Evolutionary conservation across 495 filamentous ascomycete species (phyloP), one percentile per base, ranked within the genome.

Genomic region (Podospora fimiseda): DNA sequence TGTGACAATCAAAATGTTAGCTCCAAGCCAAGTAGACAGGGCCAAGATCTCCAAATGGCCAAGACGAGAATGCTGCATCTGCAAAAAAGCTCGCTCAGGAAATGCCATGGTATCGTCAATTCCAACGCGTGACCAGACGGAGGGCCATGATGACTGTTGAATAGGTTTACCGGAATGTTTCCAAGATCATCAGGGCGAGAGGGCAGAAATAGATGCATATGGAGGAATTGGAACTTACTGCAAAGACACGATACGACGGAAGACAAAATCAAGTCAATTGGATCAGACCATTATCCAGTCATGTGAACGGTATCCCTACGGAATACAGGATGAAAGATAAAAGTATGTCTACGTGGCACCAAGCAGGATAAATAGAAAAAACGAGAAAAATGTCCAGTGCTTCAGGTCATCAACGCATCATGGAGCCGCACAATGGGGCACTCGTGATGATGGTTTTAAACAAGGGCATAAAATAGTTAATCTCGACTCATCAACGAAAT

Each of bases 371-470:
- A 41, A 20, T 48, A 21, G 38, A 20, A 24, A 6, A 46, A 5
- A 20, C 1, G 30, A 9, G 36, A 37, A 24, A 58, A 59, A 64
- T 77, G 74, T 77, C 68, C 73, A 63, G 51, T 77, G 73, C 63
- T 78, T 86, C 80, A 95, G 92, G 92, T 97, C 91, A 90, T 96
- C 92, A 90, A 70, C 89, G 83, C 77, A 83, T 97, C 92, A 91
- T 97, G 92, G 89, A 71, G 84, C 85, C 65, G 60, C 67, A 51
- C 89, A 69, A 67, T 60, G 79, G 74, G 85, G 84, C 88, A 87
- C 92, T 97, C 92, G 87, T 89, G 86, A 89, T 83, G 83, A 96
- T 90, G 92, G 92, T 97, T 97, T 97, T 97, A 89, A 80, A 54
- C 89, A 84, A 87, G 82, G 86, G 81, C 76, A 52, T 73, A 45